Conservation (phyloP, 768 basidiomycete species). For the Phanerochaete carnosa region DNA sequence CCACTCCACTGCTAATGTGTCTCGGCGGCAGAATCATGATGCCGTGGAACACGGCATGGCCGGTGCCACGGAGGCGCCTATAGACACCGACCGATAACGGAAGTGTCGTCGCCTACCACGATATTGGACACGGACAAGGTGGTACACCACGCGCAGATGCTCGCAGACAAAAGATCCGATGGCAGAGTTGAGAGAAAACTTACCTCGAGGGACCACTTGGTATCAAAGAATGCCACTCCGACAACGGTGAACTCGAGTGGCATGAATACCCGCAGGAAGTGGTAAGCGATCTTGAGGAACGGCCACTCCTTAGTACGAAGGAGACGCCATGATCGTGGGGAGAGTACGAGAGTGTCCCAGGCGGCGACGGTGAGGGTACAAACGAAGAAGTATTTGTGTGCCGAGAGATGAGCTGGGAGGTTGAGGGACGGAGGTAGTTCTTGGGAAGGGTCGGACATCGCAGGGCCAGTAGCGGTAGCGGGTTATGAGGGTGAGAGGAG, state of each 20-base stretch:
- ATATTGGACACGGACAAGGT: not conserved
- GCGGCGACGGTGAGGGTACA: conserved; percentile 88
- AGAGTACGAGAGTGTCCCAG: conserved; percentile 86
- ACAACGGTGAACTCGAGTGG: conserved; percentile 76
- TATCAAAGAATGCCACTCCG: conserved; percentile 86
- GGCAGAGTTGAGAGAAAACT: conserved; percentile 15
- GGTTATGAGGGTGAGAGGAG: not conserved
- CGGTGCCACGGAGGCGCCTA: not conserved
- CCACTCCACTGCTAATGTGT: not conserved
- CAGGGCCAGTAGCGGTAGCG: not conserved
- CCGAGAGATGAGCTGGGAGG: conserved; percentile 73
- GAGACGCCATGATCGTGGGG: conserved; percentile 75
- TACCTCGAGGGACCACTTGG: conserved; percentile 56
- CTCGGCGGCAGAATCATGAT: not conserved
- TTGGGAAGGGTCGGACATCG: conserved; percentile 15
- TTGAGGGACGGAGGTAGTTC: conserved; percentile 63
- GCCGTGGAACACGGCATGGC: not conserved
- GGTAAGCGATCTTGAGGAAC: conserved; percentile 69
- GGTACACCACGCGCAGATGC: no score
- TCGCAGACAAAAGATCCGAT: not conserved
- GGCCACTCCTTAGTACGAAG: conserved; percentile 66
- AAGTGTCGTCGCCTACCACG: not conserved
- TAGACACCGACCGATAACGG: not conserved
- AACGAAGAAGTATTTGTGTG: conserved; percentile 88
- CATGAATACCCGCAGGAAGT: conserved; percentile 74